Base-by-base conservation (phyloP, 805 yeast species). In the Blastobotrys robertii region DNA sequence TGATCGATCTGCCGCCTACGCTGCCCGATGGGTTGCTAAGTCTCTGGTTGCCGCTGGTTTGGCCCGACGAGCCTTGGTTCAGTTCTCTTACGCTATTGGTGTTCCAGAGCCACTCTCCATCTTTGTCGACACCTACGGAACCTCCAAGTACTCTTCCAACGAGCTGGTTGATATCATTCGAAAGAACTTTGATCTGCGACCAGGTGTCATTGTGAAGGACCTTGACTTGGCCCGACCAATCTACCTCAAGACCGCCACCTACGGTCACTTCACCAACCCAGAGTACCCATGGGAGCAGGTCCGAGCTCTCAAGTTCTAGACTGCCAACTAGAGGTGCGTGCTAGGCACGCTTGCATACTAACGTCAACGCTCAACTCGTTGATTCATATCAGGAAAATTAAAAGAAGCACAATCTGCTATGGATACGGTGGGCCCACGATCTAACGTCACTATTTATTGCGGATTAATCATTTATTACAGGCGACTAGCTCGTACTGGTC, bases 21-120 rank as follows among this genome's bases (percentile, higher is more conserved):
- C 98, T 63, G 98, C 98, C 60, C 87, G 98, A 77, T 92, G 98
- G 98, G 97, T 92, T 60, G 98, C 98, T 68, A 92, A 92, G 77
- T 92, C 98, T 44, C 79, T 92, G 60, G 94, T 92, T 54, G 73
- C 77, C 59, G 97, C 98, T 53, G 90, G 92, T 57, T 77, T 92
- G 61, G 95, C 96, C 61, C 84, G 84, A 74, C 87, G 99, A 77
- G 94, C 88, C 52, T 78, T 92, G 60, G 99, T 92, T 50, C 98
- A 92, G 76, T 87, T 87, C 75, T 90, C 98, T 39, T 92, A 92
- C 70, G 99, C 99, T 66, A 92, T 92, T 67, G 99, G 99, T 84
- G 97, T 92, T 60, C 97, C 99, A 59, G 97, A 92, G 74, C 99
- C 99, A 64, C 80, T 92, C 67, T 86, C 96, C 46, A 84, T 92